These are phyloP conservation scores for Backusella westeae DNA, from an alignment of 192 early-diverging fungal species.

Conservation along the genomic window DNA sequence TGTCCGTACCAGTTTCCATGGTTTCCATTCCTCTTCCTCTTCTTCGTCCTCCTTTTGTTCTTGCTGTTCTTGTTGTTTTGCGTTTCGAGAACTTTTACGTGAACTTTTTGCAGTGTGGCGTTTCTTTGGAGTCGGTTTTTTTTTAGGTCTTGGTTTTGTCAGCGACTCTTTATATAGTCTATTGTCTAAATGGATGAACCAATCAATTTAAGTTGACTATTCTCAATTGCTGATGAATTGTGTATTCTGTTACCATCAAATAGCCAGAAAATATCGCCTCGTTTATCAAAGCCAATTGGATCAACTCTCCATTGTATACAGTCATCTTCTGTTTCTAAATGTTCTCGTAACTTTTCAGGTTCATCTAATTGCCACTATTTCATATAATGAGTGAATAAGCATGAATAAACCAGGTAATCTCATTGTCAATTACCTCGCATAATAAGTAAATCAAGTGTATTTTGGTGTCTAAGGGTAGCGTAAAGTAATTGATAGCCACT, in stretches of 20 bases:
- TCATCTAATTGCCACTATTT: conserved; percentile 70
- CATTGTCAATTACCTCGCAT: conserved; percentile 41
- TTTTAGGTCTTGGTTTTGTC: conserved; percentile 2
- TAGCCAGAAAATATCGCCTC: conserved; percentile 71
- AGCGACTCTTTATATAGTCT: conserved; percentile 60
- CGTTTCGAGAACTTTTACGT: conserved; percentile 26
- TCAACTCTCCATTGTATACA: conserved; percentile 70
- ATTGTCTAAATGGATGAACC: conserved; percentile 52
- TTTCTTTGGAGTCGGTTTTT: conserved; percentile 29
- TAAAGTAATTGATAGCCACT: conserved; percentile 36
- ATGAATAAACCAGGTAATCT: conserved; percentile 3
- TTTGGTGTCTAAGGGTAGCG: conserved; percentile 38
- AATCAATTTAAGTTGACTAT: not conserved
- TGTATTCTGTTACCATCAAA: conserved; percentile 65
- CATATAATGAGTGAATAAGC: not conserved
- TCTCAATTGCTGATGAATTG: not conserved
- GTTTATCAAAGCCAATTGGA: conserved; percentile 67
- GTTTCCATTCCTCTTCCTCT: conserved; percentile 48
- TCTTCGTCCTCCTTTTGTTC: conserved; percentile 37
- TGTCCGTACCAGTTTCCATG: conserved; percentile 30
- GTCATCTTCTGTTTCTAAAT: conserved; percentile 55
- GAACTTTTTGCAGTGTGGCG: conserved; percentile 17
- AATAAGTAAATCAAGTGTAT: conserved; percentile 44
- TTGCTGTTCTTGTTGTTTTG: not conserved
- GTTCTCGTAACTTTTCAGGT: conserved; percentile 59